Conservation (phyloP, 1,284 basidiomycete species). For the Takashimella koratensis region DNA sequence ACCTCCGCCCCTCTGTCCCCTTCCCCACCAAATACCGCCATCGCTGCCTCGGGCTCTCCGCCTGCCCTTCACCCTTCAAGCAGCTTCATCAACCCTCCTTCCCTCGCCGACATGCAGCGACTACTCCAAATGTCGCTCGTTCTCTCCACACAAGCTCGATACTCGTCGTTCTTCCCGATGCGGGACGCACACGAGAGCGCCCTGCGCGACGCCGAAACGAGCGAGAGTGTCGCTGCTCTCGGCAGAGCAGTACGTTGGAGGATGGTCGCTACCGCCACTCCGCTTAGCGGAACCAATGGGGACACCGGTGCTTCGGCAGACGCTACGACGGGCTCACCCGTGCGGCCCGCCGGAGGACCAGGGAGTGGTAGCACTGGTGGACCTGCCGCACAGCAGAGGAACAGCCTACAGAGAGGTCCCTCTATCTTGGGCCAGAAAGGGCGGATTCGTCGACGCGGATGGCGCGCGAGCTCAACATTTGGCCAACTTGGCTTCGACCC, state of each 20-base stretch:
- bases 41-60: neutral
- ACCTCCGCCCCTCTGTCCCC: neutral
- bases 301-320: neutral
- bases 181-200: constrained; percentile 11
- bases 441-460: constrained; percentile 27
- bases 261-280: constrained; percentile 17
- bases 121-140: constrained; percentile 48
- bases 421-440: constrained; percentile 24
- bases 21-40: neutral
- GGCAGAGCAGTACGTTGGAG: constrained; percentile 34
- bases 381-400: no score
- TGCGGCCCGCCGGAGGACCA: neutral
- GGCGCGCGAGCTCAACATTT: constrained; percentile 7
- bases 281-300: no score
- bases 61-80: neutral
- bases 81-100: constrained; percentile 7
- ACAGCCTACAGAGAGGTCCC: constrained; percentile 22
- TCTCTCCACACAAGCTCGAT: constrained; percentile 45
- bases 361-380: no score
- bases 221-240: constrained; percentile 34
- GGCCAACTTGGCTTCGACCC: constrained; percentile 6
- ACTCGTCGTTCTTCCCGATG: constrained; percentile 37
- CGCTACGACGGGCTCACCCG: constrained; percentile 6
- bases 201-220: constrained; percentile 32
- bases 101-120: constrained; percentile 32